Percentiles rank a stretch among this genome's conserved stretches.
phyloP scores from a whole-genome alignment of 2,329 filamentous ascomycete genomes.

The Colletotrichum gloeosporioides region DNA sequence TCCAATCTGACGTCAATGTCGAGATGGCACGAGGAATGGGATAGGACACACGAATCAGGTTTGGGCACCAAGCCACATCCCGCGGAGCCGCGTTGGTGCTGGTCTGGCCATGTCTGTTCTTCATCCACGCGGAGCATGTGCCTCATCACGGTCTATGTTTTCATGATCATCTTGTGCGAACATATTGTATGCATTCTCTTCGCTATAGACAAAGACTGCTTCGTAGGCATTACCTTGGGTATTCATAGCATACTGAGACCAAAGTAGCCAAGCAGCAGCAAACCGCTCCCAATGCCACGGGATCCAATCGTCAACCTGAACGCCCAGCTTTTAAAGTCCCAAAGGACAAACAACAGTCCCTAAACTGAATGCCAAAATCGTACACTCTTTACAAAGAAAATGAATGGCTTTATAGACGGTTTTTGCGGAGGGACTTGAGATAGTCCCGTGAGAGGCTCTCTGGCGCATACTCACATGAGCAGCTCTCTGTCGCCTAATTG shows the following conservation, averaged over 20 bases:
- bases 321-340: constrained; percentile 22
- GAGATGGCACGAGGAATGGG: not conserved
- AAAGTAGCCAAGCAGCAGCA: constrained; percentile 6
- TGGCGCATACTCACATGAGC: not conserved
- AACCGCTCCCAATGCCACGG: not conserved
- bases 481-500: constrained; percentile 39
- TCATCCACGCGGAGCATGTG: not conserved
- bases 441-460: too few relatives aligned
- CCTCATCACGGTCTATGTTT: not conserved
- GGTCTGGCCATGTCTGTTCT: not conserved
- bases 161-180: not conserved
- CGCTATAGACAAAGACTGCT: not conserved
- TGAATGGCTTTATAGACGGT: not conserved
- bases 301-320: constrained; percentile 10
- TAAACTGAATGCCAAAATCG: not conserved
- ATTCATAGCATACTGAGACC: constrained; percentile 15
- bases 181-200: not conserved
- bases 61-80: not conserved
- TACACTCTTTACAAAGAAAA: constrained; percentile 18
- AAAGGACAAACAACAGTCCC: not conserved
- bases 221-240: constrained; percentile 2
- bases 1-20: constrained; percentile 17
- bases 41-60: not conserved
- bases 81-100: not conserved
- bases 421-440: not conserved